Evolutionary conservation across 2,329 filamentous ascomycete genomes (phyloP).

Genomic region (Biscogniauxia mediterranea): DNA sequence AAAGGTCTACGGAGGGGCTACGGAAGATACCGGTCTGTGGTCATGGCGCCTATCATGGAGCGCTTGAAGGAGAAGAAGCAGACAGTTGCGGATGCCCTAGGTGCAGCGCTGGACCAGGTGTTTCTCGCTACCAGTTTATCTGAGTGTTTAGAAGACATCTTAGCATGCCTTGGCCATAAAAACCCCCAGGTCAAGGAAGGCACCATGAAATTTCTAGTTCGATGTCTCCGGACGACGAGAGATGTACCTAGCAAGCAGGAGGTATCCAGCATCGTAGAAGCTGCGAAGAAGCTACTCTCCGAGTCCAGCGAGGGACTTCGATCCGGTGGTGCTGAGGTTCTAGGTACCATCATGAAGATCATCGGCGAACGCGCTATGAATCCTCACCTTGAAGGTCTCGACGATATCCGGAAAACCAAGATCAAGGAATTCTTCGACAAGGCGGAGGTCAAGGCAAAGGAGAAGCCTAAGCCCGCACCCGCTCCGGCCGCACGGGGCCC

Average conservation of each 20-base stretch:
- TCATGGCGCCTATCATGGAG: slow-evolving; percentile 91
- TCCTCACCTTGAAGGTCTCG: slow-evolving; percentile 83
- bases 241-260: slow-evolving; percentile 84
- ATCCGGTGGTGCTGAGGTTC: slow-evolving; percentile 84
- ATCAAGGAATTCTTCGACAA: slow-evolving; percentile 86
- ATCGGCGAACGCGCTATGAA: slow-evolving; percentile 96
- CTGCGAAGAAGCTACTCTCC: slow-evolving; percentile 82
- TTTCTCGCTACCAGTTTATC: slow-evolving; percentile 66
- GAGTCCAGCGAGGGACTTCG: slow-evolving; percentile 85
- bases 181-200: slow-evolving; percentile 98
- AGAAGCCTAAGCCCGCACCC: slow-evolving; percentile 82
- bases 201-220: slow-evolving; percentile 88
- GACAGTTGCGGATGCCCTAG: slow-evolving; percentile 81
- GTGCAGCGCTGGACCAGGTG: slow-evolving; percentile 74
- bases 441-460: slow-evolving; percentile 83
- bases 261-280: slow-evolving; percentile 81
- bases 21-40: slow-evolving; percentile 72
- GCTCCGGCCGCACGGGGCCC: slow-evolving; percentile 54
- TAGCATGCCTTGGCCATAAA: slow-evolving; percentile 84
- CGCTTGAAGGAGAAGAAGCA: slow-evolving; percentile 97
- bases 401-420: slow-evolving; percentile 93
- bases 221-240: slow-evolving; percentile 78
- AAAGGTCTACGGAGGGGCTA: slow-evolving; percentile 80
- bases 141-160: slow-evolving; percentile 89
- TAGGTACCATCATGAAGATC: slow-evolving; percentile 98